These are phyloP conservation scores for Basidiobolus meristosporus DNA, from an alignment of 371 early-diverging fungal species.

Conservation along the genomic window DNA sequence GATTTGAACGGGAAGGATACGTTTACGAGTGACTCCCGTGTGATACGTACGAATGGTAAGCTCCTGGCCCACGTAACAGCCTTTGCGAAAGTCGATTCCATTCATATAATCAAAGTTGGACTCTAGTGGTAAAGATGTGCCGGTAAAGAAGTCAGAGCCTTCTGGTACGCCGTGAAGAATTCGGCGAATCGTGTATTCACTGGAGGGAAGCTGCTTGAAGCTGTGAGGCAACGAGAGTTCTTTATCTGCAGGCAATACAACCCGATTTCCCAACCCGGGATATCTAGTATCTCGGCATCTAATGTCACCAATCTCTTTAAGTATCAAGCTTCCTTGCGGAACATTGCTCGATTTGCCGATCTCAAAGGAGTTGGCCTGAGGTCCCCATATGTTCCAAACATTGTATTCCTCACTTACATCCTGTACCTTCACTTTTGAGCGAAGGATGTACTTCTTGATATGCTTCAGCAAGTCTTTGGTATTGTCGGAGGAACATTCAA, in stretches of 20 bases:
- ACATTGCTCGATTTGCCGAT: too few species aligned
- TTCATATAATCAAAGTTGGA: constrained; percentile 80
- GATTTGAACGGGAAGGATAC: constrained; percentile 70
- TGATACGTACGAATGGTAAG: constrained; percentile 90
- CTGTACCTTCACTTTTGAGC: constrained; percentile 49
- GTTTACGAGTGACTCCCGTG: constrained; percentile 83
- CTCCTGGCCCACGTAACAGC: constrained; percentile 96
- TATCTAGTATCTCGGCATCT: constrained; percentile 33
- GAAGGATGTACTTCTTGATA: constrained; percentile 53
- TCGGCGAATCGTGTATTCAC: constrained; percentile 57
- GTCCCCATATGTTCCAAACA: constrained; percentile 41
- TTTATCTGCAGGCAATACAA: constrained; percentile 13
- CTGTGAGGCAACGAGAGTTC: constrained; percentile 9
- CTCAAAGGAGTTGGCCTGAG: too few species aligned
- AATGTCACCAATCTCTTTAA: constrained; percentile 23
- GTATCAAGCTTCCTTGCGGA: too few species aligned
- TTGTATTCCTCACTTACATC: constrained; percentile 35
- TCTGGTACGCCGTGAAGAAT: constrained; percentile 77
- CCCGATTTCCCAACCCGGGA: constrained; percentile 33
- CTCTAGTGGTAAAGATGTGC: constrained; percentile 68
- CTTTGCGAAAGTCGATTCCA: constrained; percentile 92
- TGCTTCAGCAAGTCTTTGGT: constrained; percentile 29
- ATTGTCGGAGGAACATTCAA: constrained; percentile 48
- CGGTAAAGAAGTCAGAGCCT: constrained; percentile 64
- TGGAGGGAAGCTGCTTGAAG: constrained; percentile 18